Percentiles rank a stretch among this genome's conserved stretches.
phyloP scores from a whole-genome alignment of 2,329 filamentous ascomycete genomes.

The Uncinocarpus reesii region DNA sequence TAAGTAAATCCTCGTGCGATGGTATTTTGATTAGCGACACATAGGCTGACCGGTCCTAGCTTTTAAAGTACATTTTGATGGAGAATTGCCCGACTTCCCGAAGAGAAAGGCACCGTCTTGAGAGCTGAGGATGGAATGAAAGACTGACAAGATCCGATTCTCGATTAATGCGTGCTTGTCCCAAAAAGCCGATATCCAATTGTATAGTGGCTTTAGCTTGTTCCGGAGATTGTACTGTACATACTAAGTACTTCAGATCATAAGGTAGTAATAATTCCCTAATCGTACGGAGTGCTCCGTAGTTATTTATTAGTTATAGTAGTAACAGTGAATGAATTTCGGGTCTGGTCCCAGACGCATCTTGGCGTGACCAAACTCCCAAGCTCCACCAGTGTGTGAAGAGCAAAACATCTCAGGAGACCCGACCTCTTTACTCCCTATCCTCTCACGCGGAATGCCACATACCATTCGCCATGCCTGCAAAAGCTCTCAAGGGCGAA shows the following conservation, averaged over 20 bases:
- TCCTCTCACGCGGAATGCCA: neutral
- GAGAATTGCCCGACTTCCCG: slow-evolving; percentile 22
- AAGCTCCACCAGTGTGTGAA: too few species aligned
- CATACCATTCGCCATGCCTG: slow-evolving; percentile 49
- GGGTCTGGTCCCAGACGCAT: too few species aligned
- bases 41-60: slow-evolving; percentile 23
- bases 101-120: too few species aligned
- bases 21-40: slow-evolving; percentile 24
- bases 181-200: too few species aligned
- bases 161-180: too few species aligned
- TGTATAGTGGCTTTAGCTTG: too few species aligned
- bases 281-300: neutral
- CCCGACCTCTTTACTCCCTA: too few species aligned
- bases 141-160: too few species aligned
- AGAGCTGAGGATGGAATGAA: too few species aligned
- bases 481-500: slow-evolving; percentile 71
- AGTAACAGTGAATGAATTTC: neutral
- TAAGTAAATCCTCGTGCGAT: slow-evolving; percentile 39
- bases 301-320: neutral
- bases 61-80: slow-evolving; percentile 39
- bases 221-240: neutral
- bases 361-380: too few species aligned
- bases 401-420: too few species aligned
- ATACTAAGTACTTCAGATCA: neutral
- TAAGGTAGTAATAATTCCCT: too few species aligned